Evolutionary conservation across 371 early-diverging fungal genomes (phyloP).

Genomic region (Syncephalastrum racemosum): DNA sequence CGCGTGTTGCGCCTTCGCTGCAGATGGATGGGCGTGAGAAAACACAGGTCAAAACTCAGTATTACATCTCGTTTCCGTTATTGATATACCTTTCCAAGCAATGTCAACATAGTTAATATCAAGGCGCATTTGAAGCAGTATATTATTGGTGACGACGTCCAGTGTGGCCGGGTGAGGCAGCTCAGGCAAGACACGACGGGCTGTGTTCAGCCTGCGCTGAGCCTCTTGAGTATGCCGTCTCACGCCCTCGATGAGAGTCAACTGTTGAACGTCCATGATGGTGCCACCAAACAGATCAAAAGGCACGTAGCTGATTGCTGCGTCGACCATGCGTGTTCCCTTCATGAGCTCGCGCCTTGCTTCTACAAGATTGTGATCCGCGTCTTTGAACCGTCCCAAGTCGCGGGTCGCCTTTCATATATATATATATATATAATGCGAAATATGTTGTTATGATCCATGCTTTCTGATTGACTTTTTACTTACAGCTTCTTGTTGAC

Average conservation of each 20-base stretch:
- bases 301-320: constrained; percentile 28
- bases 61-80: neutral
- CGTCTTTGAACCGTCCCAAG: constrained; percentile 24
- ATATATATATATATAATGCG: neutral
- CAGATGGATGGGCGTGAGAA: neutral
- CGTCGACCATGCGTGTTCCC: constrained; percentile 24
- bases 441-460: neutral
- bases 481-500: constrained; percentile 29
- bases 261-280: constrained; percentile 22
- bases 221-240: constrained; percentile 26
- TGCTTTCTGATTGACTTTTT: neutral
- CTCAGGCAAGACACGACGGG: constrained; percentile 37
- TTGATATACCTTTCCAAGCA: constrained; percentile 36
- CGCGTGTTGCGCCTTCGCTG: constrained; percentile 19
- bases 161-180: constrained; percentile 41
- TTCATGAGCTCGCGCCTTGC: constrained; percentile 24
- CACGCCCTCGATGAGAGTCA: neutral
- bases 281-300: constrained; percentile 44
- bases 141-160: constrained; percentile 39
- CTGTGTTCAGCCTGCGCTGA: constrained; percentile 35
- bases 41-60: too few species aligned
- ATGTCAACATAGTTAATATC: constrained; percentile 30
- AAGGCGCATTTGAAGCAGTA: constrained; percentile 27
- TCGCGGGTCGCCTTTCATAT: constrained; percentile 49
- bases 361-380: constrained; percentile 26